A percentile compares a stretch with the other conserved stretches of the same genome.
Evolutionary conservation across 2,329 filamentous ascomycete species (phyloP).

Genomic region (Clonostachys solani): DNA sequence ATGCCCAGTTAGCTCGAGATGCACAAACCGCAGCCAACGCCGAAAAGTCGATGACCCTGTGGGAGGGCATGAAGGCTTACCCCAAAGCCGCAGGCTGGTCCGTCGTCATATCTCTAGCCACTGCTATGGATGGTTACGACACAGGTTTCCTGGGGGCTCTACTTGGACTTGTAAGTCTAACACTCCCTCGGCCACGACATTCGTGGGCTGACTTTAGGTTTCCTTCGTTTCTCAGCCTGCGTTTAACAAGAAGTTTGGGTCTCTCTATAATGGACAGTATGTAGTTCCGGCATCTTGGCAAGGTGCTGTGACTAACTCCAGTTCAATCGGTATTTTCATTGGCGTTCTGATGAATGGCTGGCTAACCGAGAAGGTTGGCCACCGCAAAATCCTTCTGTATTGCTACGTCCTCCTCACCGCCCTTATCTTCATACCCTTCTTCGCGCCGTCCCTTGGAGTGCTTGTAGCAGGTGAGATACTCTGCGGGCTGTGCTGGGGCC

Average conservation of each 20-base stretch:
- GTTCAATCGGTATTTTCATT: conserved; percentile 37
- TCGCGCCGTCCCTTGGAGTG: conserved; percentile 19
- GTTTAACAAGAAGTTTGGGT: too few species aligned
- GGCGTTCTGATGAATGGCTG: conserved; percentile 37
- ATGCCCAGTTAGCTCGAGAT: conserved; percentile 18
- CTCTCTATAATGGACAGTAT: conserved; percentile 16
- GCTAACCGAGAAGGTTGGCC: conserved; percentile 34
- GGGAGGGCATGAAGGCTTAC: conserved; percentile 32
- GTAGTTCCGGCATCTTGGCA: conserved; percentile 44
- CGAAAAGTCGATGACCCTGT: conserved; percentile 34
- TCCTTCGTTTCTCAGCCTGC: too few species aligned
- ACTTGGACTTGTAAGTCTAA: too few species aligned
- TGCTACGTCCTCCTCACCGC: conserved; percentile 19
- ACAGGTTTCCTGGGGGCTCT: conserved; percentile 33
- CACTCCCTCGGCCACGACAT: too few species aligned
- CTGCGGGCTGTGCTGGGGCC: conserved; percentile 37
- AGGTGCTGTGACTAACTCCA: conserved; percentile 38
- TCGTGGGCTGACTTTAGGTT: too few species aligned
- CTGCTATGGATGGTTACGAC: conserved; percentile 49
- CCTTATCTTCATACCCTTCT: conserved; percentile 26
- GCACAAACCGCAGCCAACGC: conserved; percentile 32
- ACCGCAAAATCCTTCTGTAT: conserved; percentile 19
- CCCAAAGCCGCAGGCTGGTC: conserved; percentile 45
- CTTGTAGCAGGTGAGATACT: conserved; percentile 41
- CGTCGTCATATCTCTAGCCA: conserved; percentile 34